Evolutionary conservation across 257 asterid species (phyloP).

Genomic region (Rauvolfia tetraphylla): DNA sequence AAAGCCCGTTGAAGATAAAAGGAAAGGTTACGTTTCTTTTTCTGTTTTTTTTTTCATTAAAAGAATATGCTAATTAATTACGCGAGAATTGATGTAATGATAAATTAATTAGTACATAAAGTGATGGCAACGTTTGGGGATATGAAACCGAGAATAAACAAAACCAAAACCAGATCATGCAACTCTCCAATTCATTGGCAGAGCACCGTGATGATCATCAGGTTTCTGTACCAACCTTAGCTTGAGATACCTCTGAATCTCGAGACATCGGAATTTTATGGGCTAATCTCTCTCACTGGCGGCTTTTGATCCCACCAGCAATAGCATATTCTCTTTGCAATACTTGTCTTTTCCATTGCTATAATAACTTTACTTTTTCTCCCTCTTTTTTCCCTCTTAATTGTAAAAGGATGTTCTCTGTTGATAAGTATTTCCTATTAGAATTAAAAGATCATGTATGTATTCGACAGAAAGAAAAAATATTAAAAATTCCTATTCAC

Average conservation of each 20-base stretch:
- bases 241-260: neutral
- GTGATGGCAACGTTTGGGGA: conserved; percentile 12
- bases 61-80: neutral
- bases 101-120: conserved; percentile 18
- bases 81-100: conserved; percentile 17
- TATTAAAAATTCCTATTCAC: no score
- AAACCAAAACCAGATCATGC: neutral
- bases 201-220: neutral
- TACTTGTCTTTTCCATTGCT: no score
- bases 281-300: neutral
- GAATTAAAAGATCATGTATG: no score
- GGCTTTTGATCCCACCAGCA: neutral
- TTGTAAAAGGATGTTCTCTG: no score
- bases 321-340: neutral
- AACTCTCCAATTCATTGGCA: neutral
- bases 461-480: no score
- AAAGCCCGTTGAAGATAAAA: conserved; percentile 21
- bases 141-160: conserved; percentile 12
- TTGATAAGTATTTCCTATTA: no score
- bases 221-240: neutral
- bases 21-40: conserved; percentile 2
- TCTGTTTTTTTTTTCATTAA: neutral
- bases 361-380: neutral
- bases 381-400: neutral
- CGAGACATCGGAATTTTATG: neutral